A percentile compares a stretch with the other conserved stretches of the same genome.
These are phyloP conservation scores for Aspergillus haitiensis DNA, from an alignment of 495 filamentous ascomycete species.

Conservation along the genomic window DNA sequence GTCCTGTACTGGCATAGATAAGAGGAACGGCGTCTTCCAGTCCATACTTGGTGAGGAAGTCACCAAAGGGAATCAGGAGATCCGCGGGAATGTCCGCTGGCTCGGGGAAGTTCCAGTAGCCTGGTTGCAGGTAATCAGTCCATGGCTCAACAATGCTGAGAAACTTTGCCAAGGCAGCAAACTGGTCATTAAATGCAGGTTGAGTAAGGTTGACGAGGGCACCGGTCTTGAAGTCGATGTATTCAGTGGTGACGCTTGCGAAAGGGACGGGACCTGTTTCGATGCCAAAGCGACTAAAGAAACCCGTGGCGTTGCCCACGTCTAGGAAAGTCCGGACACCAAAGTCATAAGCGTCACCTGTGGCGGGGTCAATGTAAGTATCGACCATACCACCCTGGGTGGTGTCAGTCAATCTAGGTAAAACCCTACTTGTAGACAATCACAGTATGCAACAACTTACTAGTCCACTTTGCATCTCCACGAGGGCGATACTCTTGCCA, in stretches of 20 bases:
- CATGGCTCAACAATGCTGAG: slow-evolving; percentile 35
- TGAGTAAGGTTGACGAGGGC: slow-evolving; percentile 24
- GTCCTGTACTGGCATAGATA: slow-evolving; percentile 31
- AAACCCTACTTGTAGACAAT: slow-evolving; percentile 5
- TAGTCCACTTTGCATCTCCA: slow-evolving; percentile 42
- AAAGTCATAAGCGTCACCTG: slow-evolving; percentile 36
- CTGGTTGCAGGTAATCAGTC: slow-evolving; percentile 38
- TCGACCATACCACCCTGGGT: slow-evolving; percentile 44
- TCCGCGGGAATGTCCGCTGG: slow-evolving; percentile 41
- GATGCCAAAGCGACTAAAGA: slow-evolving; percentile 46
- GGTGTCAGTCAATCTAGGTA: too few species aligned
- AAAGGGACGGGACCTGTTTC: slow-evolving; percentile 22
- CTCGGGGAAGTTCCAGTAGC: slow-evolving; percentile 40
- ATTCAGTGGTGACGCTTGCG: slow-evolving; percentile 25
- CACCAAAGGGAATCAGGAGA: slow-evolving; percentile 44
- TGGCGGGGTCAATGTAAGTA: slow-evolving; percentile 38
- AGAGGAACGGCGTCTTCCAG: slow-evolving; percentile 37
- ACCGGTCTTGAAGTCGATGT: slow-evolving; percentile 46
- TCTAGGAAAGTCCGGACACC: slow-evolving; percentile 45
- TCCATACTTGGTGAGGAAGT: slow-evolving; percentile 46
- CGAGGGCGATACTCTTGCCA: slow-evolving; percentile 39
- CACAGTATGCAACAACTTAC: slow-evolving; percentile 25
- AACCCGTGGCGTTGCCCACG: slow-evolving; percentile 33
- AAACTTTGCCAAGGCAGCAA: slow-evolving; percentile 38
- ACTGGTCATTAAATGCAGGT: slow-evolving; percentile 25